These are phyloP conservation scores for Chaetomium globosum DNA, from an alignment of 2,329 filamentous ascomycete genomes.

Conservation along the genomic window DNA sequence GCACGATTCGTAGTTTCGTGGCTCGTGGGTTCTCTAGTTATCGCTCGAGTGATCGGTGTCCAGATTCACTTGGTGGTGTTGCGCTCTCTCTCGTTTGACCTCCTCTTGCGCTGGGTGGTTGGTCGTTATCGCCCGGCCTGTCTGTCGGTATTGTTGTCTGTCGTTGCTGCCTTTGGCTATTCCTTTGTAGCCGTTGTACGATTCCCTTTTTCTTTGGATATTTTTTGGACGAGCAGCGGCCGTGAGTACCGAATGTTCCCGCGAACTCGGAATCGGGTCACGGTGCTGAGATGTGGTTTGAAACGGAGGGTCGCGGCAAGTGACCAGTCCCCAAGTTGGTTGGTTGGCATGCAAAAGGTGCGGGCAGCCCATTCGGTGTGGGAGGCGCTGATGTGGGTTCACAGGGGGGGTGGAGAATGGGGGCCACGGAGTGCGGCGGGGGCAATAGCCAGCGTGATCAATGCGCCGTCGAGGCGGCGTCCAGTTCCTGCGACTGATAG, in stretches of 20 bases:
- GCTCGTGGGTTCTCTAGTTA: not conserved
- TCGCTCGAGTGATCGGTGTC: not conserved
- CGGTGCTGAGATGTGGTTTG: slow-evolving; percentile 35
- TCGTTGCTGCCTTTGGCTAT: slow-evolving; percentile 11
- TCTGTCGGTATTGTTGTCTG: slow-evolving; percentile 2
- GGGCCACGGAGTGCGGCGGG: slow-evolving; percentile 24
- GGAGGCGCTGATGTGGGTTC: slow-evolving; percentile 30
- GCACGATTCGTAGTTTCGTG: not conserved
- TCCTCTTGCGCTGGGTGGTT: slow-evolving; percentile 18
- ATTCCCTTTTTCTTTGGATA: slow-evolving; percentile 15
- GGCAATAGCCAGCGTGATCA: slow-evolving; percentile 20
- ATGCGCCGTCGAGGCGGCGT: not conserved
- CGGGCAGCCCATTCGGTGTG: slow-evolving; percentile 27
- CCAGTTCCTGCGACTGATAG: slow-evolving; percentile 13
- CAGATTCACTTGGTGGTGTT: not conserved
- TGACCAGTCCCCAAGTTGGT: slow-evolving; percentile 37
- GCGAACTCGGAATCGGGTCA: slow-evolving; percentile 18
- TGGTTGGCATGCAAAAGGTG: slow-evolving; percentile 36
- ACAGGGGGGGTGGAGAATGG: slow-evolving; percentile 22
- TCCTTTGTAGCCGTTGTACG: slow-evolving; percentile 12
- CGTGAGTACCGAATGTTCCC: slow-evolving; percentile 22
- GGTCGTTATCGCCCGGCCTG: slow-evolving; percentile 15
- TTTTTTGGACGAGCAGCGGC: not conserved
- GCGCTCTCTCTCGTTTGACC: not conserved
- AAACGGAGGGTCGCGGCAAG: slow-evolving; percentile 37